Conservation (phyloP, 1,139 yeast genomes). For the Nakaseomyces sp. region DNA sequence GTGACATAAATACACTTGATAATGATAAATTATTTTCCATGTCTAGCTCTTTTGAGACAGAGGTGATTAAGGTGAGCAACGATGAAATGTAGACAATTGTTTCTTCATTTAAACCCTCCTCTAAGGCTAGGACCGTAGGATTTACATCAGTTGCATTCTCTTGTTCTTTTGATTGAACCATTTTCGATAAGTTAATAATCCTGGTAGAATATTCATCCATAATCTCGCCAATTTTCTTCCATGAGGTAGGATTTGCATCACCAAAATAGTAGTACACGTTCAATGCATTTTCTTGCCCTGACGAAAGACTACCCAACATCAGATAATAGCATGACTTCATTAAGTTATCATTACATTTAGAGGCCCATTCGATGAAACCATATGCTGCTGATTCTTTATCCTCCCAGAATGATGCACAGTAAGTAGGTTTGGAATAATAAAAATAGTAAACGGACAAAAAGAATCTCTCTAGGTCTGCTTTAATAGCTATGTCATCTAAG, state of each 20-base stretch:
- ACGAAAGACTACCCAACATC: slow-evolving; percentile 65
- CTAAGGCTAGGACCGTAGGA: slow-evolving; percentile 24
- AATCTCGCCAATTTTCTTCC: slow-evolving; percentile 51
- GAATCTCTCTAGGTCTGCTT: slow-evolving; percentile 81
- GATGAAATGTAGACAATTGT: slow-evolving; percentile 71
- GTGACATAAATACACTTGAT: slow-evolving; percentile 26
- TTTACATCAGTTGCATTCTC: slow-evolving; percentile 26
- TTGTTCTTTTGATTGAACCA: slow-evolving; percentile 23
- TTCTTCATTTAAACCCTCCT: slow-evolving; percentile 66
- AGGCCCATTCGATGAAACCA: slow-evolving; percentile 85
- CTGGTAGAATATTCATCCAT: slow-evolving; percentile 48
- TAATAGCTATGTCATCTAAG: slow-evolving; percentile 50
- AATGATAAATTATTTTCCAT: slow-evolving; percentile 19
- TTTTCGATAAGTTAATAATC: slow-evolving; percentile 32
- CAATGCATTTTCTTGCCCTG: slow-evolving; percentile 47
- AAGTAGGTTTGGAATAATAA: slow-evolving; percentile 51
- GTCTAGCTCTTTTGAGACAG: slow-evolving; percentile 39
- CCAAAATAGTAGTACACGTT: slow-evolving; percentile 38
- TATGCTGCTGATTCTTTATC: slow-evolving; percentile 53
- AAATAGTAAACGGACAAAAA: slow-evolving; percentile 69
- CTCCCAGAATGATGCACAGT: slow-evolving; percentile 61
- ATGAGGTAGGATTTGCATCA: slow-evolving; percentile 40
- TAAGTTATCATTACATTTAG: slow-evolving; percentile 72
- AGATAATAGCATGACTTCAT: slow-evolving; percentile 78
- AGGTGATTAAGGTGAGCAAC: slow-evolving; percentile 48